Conservation (phyloP, 2,329 filamentous ascomycete genomes). For the Aphanocladium album region DNA sequence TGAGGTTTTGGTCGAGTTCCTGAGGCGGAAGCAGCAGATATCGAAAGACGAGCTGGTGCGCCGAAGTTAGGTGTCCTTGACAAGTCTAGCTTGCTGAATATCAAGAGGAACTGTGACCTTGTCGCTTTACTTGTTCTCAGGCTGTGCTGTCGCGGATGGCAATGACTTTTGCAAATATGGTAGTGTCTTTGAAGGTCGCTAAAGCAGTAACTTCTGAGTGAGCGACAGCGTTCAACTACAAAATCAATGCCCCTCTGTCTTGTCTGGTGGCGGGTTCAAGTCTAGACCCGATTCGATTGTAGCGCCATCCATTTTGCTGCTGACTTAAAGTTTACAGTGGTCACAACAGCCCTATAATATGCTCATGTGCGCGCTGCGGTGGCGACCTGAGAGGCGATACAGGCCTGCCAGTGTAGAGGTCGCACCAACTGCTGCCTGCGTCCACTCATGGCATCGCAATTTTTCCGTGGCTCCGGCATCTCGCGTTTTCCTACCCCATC, state of each 20-base stretch:
- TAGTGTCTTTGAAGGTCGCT: neutral
- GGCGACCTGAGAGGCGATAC: too few species aligned
- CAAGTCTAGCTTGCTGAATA: neutral
- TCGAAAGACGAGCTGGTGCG: neutral
- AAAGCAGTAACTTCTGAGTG: neutral
- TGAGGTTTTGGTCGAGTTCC: neutral
- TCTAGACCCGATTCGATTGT: slow-evolving; percentile 10
- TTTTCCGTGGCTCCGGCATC: slow-evolving; percentile 9
- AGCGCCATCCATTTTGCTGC: neutral
- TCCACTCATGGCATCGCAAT: slow-evolving; percentile 1
- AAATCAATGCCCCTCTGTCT: neutral
- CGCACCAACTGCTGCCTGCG: neutral
- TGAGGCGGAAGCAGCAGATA: neutral
- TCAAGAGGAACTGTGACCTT: too few species aligned
- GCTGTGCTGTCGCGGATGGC: neutral
- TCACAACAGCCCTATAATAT: neutral
- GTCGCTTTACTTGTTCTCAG: neutral
- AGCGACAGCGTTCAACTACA: neutral
- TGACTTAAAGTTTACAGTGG: neutral
- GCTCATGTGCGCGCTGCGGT: too few species aligned
- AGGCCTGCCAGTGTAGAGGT: too few species aligned
- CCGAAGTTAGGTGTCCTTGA: neutral
- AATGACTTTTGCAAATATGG: neutral
- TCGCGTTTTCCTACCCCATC: slow-evolving; percentile 1
- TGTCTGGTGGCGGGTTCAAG: neutral